Evolutionary conservation across 805 yeast species (phyloP).

Genomic region (Candida multigemmis): DNA sequence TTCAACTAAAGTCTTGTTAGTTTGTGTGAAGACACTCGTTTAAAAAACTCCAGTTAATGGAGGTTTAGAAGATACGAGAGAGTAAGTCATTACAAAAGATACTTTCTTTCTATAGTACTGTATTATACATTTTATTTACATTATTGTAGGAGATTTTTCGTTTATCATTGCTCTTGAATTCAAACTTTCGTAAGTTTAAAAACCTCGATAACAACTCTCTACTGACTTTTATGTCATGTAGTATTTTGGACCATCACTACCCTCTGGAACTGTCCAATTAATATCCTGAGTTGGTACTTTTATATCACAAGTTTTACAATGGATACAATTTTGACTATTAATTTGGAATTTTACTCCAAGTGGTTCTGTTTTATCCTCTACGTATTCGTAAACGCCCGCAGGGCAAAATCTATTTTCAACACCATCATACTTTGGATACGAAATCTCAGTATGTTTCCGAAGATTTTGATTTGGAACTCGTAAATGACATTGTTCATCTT

Average conservation of each 20-base stretch:
- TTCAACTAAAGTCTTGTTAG: constrained; percentile 11
- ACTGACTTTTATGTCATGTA: constrained; percentile 80
- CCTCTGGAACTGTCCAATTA: constrained; percentile 96
- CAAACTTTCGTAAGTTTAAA: too few relatives aligned
- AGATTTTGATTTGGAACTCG: constrained; percentile 53
- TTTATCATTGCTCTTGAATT: too few relatives aligned
- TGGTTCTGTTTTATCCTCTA: constrained; percentile 51
- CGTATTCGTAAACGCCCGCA: constrained; percentile 95
- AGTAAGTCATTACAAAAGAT: too few relatives aligned
- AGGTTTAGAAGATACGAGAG: too few relatives aligned
- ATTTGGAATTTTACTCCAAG: constrained; percentile 81
- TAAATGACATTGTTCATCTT: constrained; percentile 86
- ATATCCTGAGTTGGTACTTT: constrained; percentile 94
- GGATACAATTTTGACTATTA: constrained; percentile 95
- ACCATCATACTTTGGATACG: constrained; percentile 77
- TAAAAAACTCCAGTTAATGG: too few relatives aligned
- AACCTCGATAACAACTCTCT: too few relatives aligned
- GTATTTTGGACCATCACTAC: constrained; percentile 98
- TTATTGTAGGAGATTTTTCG: too few relatives aligned
- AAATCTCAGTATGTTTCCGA: constrained; percentile 53
- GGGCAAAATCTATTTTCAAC: constrained; percentile 92
- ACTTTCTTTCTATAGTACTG: too few relatives aligned
- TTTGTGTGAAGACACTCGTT: too few relatives aligned
- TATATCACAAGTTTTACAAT: constrained; percentile 97
- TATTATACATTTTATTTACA: too few relatives aligned